Conservation (phyloP, 306 rosid genomes). For the Sesbania bispinosa region DNA sequence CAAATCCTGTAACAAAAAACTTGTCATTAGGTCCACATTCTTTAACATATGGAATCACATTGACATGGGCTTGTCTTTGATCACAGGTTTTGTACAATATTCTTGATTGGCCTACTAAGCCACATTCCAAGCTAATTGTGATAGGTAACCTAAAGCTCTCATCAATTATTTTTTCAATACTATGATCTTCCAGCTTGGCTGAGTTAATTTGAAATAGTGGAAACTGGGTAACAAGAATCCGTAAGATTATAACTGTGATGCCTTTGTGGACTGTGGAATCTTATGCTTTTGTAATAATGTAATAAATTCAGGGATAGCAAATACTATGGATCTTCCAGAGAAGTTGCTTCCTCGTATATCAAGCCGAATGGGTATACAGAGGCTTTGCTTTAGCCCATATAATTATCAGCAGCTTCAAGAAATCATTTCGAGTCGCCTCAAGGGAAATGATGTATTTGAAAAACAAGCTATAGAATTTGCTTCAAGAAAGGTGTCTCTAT, state of each 20-base stretch:
- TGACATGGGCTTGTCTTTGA: not conserved
- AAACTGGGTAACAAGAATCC: slow-evolving; percentile 17
- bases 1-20: slow-evolving; percentile 24
- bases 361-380: slow-evolving; percentile 95
- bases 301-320: slow-evolving; percentile 79
- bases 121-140: slow-evolving; percentile 83
- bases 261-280: slow-evolving; percentile 17
- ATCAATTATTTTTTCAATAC: not conserved
- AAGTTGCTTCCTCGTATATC: slow-evolving; percentile 98
- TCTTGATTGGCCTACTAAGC: slow-evolving; percentile 98
- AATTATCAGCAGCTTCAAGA: slow-evolving; percentile 91
- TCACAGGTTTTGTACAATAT: slow-evolving; percentile 82
- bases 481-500: slow-evolving; percentile 68
- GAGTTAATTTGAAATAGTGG: not conserved
- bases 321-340: slow-evolving; percentile 98
- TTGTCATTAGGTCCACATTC: not conserved
- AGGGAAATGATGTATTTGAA: slow-evolving; percentile 83
- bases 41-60: slow-evolving; percentile 12
- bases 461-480: slow-evolving; percentile 84
- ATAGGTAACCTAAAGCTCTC: slow-evolving; percentile 52
- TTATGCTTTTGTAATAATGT: slow-evolving; percentile 17
- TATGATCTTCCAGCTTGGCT: slow-evolving; percentile 9
- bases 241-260: slow-evolving; percentile 5
- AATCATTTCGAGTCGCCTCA: slow-evolving; percentile 81
- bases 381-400: slow-evolving; percentile 98